These are phyloP conservation scores for Botrytis pseudocinerea DNA, from an alignment of 2,329 filamentous ascomycete genomes.

Conservation along the genomic window DNA sequence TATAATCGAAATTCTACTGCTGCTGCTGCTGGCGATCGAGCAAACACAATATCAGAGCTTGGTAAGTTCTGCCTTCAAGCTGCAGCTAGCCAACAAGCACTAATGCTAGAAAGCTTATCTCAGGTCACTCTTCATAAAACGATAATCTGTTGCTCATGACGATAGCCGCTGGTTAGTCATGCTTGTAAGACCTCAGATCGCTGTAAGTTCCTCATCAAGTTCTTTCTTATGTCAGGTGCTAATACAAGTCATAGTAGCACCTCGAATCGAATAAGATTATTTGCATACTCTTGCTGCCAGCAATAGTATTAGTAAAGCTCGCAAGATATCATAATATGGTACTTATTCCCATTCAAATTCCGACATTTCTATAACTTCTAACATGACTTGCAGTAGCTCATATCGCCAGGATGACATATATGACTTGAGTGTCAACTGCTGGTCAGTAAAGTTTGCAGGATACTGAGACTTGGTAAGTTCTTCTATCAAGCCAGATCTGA, in stretches of 20 bases:
- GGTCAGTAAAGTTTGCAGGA: background rate
- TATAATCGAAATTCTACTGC: background rate
- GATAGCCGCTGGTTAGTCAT: background rate
- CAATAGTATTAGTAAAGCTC: background rate
- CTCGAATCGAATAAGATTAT: fast-evolving
- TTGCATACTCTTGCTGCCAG: background rate
- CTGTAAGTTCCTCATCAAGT: background rate
- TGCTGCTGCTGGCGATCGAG: background rate
- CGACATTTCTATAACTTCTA: background rate
- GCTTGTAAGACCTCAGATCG: background rate
- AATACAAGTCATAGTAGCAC: background rate
- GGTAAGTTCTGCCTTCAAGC: background rate
- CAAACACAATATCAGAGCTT: background rate
- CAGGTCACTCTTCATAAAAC: no score
- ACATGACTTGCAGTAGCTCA: background rate
- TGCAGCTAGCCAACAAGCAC: background rate
- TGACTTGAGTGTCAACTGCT: background rate
- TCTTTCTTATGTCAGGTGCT: background rate
- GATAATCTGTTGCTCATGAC: background rate
- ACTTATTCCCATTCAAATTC: background rate
- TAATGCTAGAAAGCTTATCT: background rate
- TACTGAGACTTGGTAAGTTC: background rate
- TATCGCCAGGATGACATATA: background rate
- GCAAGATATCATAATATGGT: background rate
- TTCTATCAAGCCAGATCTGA: background rate